phyloP scores from a whole-genome alignment of 495 filamentous ascomycete species.

The Aspergillus sclerotioniger region DNA sequence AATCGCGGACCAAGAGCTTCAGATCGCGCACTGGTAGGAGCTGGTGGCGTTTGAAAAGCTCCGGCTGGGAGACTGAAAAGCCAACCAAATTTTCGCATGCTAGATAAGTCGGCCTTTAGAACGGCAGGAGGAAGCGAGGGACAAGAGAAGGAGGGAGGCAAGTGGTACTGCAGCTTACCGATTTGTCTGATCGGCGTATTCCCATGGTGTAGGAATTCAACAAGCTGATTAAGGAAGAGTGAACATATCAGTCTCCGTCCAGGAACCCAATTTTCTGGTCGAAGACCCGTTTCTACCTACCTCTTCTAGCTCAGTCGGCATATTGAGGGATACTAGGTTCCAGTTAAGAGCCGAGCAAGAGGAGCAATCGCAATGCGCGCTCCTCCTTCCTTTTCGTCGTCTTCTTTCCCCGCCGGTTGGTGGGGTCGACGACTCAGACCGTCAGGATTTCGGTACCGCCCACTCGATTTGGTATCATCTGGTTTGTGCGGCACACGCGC shows the following conservation, averaged over 20 bases:
- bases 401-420: too few relatives aligned
- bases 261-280: background rate
- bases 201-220: slow-evolving; percentile 86
- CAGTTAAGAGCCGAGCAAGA: too few relatives aligned
- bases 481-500: too few relatives aligned
- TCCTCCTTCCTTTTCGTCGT: too few relatives aligned
- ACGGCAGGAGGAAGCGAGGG: background rate
- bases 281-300: slow-evolving; percentile 40
- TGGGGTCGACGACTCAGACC: too few relatives aligned
- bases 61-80: slow-evolving; percentile 73
- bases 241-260: background rate
- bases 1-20: slow-evolving; percentile 83
- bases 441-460: too few relatives aligned
- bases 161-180: slow-evolving; percentile 42
- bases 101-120: slow-evolving; percentile 16
- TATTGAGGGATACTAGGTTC: slow-evolving; percentile 25
- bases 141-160: background rate
- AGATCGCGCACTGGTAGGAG: slow-evolving; percentile 81
- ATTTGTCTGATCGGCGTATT: slow-evolving; percentile 81
- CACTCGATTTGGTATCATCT: too few relatives aligned
- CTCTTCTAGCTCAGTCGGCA: slow-evolving; percentile 84
- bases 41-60: slow-evolving; percentile 78
- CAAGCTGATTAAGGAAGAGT: slow-evolving; percentile 55
- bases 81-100: slow-evolving; percentile 84
- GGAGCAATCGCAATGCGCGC: too few relatives aligned